Conservation (phyloP, 805 yeast genomes). For the Candida ovalis region DNA sequence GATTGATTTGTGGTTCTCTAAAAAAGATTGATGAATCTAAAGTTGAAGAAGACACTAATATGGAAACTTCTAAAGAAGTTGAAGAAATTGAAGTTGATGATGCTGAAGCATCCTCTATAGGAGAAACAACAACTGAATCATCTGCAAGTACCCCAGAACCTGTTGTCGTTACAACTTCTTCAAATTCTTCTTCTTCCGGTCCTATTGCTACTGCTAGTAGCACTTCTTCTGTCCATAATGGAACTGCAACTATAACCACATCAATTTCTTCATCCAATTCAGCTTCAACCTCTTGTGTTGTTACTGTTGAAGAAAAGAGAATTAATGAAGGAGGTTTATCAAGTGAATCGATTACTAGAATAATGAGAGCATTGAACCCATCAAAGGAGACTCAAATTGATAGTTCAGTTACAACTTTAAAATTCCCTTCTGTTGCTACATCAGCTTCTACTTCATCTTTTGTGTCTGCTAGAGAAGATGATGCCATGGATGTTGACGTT, state of each 20-base stretch:
- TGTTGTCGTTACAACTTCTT: background rate
- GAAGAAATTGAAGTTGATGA: background rate
- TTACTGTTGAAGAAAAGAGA: background rate
- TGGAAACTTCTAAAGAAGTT: background rate
- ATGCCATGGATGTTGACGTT: background rate
- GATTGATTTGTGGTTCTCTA: background rate
- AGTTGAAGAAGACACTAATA: background rate
- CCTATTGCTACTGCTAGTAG: background rate
- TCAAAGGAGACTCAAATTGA: background rate
- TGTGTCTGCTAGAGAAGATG: background rate
- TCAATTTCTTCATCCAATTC: too few species aligned
- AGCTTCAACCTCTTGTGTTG: background rate
- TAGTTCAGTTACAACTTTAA: background rate
- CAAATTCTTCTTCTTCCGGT: background rate
- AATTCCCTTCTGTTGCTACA: background rate
- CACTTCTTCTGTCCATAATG: background rate
- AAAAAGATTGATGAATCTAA: background rate
- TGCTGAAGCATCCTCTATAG: background rate
- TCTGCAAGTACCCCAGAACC: background rate
- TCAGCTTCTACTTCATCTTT: constrained; percentile 1
- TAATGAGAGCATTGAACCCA: background rate
- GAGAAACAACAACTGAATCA: background rate
- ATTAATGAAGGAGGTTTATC: background rate
- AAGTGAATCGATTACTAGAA: too few species aligned
- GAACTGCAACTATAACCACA: too few species aligned